Evolutionary conservation across 208 protist genomes (phyloP).

Genomic region (Wallacemonas sp.): DNA sequence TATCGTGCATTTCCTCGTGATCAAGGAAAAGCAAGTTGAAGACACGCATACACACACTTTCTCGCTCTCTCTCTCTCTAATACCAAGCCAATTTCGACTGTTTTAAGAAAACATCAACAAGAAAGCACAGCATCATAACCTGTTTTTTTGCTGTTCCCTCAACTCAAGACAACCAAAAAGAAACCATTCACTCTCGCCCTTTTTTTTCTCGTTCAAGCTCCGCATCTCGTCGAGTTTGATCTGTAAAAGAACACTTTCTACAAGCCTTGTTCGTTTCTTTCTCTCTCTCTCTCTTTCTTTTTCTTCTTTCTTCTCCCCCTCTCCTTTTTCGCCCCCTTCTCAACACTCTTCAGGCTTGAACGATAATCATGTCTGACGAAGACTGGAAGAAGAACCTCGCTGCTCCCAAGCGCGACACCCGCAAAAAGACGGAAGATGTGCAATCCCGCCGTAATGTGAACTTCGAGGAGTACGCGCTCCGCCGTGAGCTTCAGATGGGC

Average conservation of each 20-base stretch:
- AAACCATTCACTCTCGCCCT: constrained; percentile 9
- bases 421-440: constrained; percentile 98
- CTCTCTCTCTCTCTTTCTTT: neutral
- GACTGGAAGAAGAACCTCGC: constrained; percentile 87
- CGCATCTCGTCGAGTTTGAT: constrained; percentile 1
- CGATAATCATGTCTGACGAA: constrained; percentile 56
- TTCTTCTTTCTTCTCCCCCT: constrained; percentile 12
- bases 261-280: constrained; percentile 3
- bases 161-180: constrained; percentile 19
- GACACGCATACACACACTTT: constrained; percentile 4
- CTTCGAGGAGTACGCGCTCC: constrained; percentile 98
- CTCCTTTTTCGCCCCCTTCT: constrained; percentile 10
- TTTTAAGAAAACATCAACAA: constrained; percentile 20
- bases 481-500: constrained; percentile 98
- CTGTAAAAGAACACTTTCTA: constrained; percentile 14
- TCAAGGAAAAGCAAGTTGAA: neutral
- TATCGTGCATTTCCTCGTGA: neutral
- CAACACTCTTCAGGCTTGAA: neutral
- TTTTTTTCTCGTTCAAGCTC: constrained; percentile 13
- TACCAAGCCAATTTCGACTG: neutral
- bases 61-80: neutral
- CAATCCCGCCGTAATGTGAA: constrained; percentile 96
- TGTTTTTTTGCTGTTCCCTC: neutral
- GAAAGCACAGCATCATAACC: constrained; percentile 15
- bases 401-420: constrained; percentile 74